Percentiles rank a stretch among this genome's conserved stretches.
These are phyloP conservation scores for Tardiomyces depauwii DNA, from an alignment of 1,139 yeast species.

Conservation along the genomic window DNA sequence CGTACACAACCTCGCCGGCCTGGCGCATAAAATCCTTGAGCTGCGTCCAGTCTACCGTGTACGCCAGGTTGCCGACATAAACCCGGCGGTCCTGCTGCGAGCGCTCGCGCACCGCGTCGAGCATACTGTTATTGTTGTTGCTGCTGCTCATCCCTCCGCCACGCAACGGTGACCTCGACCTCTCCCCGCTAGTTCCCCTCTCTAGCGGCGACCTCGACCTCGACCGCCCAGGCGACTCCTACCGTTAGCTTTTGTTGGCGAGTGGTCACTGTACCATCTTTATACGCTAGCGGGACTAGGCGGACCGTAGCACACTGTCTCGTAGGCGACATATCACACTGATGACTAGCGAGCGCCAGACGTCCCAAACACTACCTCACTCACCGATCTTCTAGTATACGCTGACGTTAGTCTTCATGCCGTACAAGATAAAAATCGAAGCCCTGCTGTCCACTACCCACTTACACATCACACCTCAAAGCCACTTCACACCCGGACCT, in stretches of 20 bases:
- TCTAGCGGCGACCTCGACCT: neutral
- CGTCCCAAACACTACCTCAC: no score
- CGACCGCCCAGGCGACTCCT: neutral
- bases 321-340: no score
- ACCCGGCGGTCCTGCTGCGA: slow-evolving; percentile 25
- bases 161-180: slow-evolving; percentile 1
- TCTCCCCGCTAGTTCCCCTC: neutral
- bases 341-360: no score
- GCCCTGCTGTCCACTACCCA: no score
- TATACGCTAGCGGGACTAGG: no score
- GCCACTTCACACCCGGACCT: no score
- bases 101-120: neutral
- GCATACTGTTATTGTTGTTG: neutral
- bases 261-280: no score
- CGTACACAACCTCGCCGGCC: slow-evolving; percentile 68
- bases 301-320: no score
- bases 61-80: slow-evolving; percentile 51
- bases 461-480: no score
- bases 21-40: slow-evolving; percentile 53
- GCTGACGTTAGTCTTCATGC: neutral
- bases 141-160: neutral
- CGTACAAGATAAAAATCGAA: no score
- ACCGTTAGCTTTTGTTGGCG: neutral
- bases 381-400: neutral
- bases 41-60: slow-evolving; percentile 48